phyloP scores from a whole-genome alignment of 2,329 filamentous ascomycete genomes.

The Waltergamsia citrina region DNA sequence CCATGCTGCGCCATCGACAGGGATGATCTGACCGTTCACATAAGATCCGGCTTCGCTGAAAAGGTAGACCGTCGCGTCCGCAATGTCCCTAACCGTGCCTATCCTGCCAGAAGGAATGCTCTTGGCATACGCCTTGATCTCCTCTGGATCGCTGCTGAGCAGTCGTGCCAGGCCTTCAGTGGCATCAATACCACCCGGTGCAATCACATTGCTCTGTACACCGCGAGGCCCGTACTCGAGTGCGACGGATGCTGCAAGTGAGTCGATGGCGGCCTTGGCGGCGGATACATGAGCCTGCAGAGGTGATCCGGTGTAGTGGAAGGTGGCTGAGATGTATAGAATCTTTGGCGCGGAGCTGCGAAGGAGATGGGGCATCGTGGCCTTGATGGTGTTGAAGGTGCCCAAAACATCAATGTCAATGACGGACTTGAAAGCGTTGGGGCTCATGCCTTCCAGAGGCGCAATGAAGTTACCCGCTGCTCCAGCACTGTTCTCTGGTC shows the following conservation, averaged over 20 bases:
- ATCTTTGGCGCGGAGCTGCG: constrained; percentile 72
- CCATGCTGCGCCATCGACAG: constrained; percentile 59
- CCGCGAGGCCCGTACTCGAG: constrained; percentile 87
- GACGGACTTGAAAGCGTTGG: constrained; percentile 90
- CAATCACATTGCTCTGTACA: constrained; percentile 79
- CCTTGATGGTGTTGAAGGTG: constrained; percentile 91
- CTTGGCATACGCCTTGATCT: constrained; percentile 22
- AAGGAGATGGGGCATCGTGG: constrained; percentile 73
- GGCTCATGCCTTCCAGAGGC: constrained; percentile 68
- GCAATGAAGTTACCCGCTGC: constrained; percentile 94
- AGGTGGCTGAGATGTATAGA: constrained; percentile 80
- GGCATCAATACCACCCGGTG: constrained; percentile 74
- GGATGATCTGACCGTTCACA: constrained; percentile 73
- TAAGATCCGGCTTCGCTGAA: constrained; percentile 82
- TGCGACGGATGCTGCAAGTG: constrained; percentile 67
- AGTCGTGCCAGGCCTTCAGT: constrained; percentile 74
- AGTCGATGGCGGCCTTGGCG: constrained; percentile 86
- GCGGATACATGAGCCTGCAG: constrained; percentile 85
- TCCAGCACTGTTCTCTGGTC: constrained; percentile 75
- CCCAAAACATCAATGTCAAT: constrained; percentile 95
- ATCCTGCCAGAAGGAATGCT: constrained; percentile 64
- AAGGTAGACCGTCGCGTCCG: constrained; percentile 83
- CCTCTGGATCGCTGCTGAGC: constrained; percentile 25
- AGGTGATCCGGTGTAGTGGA: constrained; percentile 82
- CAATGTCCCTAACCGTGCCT: constrained; percentile 78